Base-by-base conservation (phyloP, 2,329 filamentous ascomycete genomes). In the Neospermospora avenae region DNA sequence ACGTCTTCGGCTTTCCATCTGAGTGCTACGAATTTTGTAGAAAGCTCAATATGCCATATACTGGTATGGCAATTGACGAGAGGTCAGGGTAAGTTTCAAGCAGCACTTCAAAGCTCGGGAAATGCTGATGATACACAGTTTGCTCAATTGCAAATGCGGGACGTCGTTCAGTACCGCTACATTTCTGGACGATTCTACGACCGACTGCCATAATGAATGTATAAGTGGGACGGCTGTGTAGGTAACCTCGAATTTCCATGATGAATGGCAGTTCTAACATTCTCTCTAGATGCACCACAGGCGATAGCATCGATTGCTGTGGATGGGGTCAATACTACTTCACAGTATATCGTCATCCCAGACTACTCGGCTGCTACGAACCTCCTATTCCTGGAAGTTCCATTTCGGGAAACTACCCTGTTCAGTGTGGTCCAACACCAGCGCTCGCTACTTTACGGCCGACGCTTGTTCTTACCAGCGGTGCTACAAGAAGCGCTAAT, bases 341-440 rank as follows among this genome's bases (percentile, higher is more conserved):
- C 14, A 20, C 54, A 8, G 54, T 57, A 16, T 57, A 57, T 22
- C 54, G 54, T 14, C 46, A 57, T 25, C 16, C 18, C 18, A 14
- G 37, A 20, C 24, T 57, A 8, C 42, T 57, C 14, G 54, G 54
- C 8, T 57, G 54, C 22, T 57, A 57, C 34, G 54, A 57, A 20
- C 54, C 54, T 48, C 54, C 54, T 1, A 46, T 57, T 18, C 54
- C 54, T n/a, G 54, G 54, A 20, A 57, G 24, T 31, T 45, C 53
- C 16, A 13, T 44, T 4, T 24, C 16, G 3, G 35, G 18, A 20
- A 31, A 16, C 18, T 57, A 46, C 22, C 41, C 54, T 16, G 42
- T 49, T 20, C 22, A 42, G 3, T 48, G 54, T 13, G 31, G 31
- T 49, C 28, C 18, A 11, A 48, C 14, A 4, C 20, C 53, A 6